Conservation (phyloP, 2,329 filamentous ascomycete genomes). For the Aspergillus brunneoviolaceus region DNA sequence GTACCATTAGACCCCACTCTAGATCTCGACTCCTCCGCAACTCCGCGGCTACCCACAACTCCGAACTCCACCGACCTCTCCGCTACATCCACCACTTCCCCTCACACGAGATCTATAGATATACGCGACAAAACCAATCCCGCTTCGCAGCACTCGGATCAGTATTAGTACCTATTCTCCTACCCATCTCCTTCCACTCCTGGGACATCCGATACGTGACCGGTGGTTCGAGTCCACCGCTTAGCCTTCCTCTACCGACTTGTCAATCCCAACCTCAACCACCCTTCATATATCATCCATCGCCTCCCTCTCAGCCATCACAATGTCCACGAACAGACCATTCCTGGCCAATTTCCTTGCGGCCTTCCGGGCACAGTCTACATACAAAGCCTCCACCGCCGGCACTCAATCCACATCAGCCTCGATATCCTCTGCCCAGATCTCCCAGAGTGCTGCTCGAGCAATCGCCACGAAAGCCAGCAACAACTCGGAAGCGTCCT, state of each 20-base stretch:
- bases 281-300: background rate
- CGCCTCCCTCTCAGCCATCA: conserved; percentile 18
- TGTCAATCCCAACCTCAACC: background rate
- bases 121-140: background rate
- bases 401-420: conserved; percentile 36
- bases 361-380: conserved; percentile 65
- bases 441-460: conserved; percentile 45
- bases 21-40: conserved; percentile 6
- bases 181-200: background rate
- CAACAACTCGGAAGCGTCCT: conserved; percentile 22
- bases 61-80: conserved; percentile 4
- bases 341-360: conserved; percentile 68
- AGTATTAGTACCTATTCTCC: background rate
- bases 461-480: conserved; percentile 50
- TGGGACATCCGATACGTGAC: background rate
- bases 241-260: background rate
- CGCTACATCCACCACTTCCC: background rate
- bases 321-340: conserved; percentile 64
- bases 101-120: background rate
- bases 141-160: background rate
- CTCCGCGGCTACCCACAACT: conserved; percentile 2
- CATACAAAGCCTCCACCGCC: conserved; percentile 54
- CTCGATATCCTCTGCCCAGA: conserved; percentile 42
- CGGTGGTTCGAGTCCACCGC: background rate
- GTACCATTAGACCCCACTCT: background rate